Evolutionary conservation across 2,329 filamentous ascomycete species (phyloP).

Genomic region (Pyricularia pennisetigena): DNA sequence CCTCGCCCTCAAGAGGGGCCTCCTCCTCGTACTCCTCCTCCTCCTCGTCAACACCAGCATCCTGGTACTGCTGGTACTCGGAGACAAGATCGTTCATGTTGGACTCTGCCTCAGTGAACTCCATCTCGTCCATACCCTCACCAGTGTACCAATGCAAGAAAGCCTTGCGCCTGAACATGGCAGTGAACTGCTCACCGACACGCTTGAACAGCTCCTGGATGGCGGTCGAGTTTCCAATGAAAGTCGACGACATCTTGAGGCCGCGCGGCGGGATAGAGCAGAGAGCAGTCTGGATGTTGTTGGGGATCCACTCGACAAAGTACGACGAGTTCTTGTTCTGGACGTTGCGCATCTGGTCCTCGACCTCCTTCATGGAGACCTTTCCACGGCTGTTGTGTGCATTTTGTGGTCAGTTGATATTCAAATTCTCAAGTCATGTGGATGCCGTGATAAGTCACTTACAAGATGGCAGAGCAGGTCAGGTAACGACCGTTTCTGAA

Average conservation of each 20-base stretch:
- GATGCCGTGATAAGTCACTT: conserved; percentile 25
- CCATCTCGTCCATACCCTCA: conserved; percentile 99
- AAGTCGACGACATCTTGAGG: conserved; percentile 98
- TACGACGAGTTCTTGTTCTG: conserved; percentile 99
- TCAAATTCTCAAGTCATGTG: not conserved
- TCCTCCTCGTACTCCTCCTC: conserved; percentile 96
- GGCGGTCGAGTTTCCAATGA: conserved; percentile 97
- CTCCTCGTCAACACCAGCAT: conserved; percentile 92
- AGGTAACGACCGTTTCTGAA: conserved; percentile 99
- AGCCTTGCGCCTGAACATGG: conserved; percentile 99
- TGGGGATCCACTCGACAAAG: conserved; percentile 99
- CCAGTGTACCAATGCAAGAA: conserved; percentile 99
- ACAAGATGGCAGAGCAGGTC: conserved; percentile 98
- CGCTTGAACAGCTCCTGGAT: conserved; percentile 99
- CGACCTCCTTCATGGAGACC: conserved; percentile 99
- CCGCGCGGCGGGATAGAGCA: conserved; percentile 97
- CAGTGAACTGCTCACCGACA: conserved; percentile 98
- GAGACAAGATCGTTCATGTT: conserved; percentile 99
- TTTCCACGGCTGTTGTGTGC: conserved; percentile 70
- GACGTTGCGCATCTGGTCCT: conserved; percentile 99
- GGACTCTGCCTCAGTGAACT: conserved; percentile 99
- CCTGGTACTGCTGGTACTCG: conserved; percentile 99
- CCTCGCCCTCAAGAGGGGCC: conserved; percentile 63
- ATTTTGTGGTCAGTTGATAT: conserved; percentile 19
- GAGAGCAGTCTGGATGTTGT: conserved; percentile 99